Conservation (phyloP, 331 rosid species). For the Ulmus americana region DNA sequence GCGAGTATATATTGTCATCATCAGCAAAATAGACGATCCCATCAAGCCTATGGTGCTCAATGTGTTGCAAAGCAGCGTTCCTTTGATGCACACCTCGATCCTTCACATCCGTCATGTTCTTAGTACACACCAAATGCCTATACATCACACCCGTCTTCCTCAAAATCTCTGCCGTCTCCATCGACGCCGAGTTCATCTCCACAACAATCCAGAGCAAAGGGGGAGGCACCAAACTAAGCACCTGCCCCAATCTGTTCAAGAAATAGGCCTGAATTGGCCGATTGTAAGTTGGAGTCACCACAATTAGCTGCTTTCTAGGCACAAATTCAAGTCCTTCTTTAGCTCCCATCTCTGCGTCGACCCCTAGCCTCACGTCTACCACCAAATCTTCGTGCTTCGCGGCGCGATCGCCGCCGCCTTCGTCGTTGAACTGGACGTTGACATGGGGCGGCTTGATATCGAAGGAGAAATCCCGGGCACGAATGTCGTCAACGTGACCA, state of each 20-base stretch:
- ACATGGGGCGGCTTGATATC: slow-evolving; percentile 56
- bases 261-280: slow-evolving; percentile 68
- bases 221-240: slow-evolving; percentile 65
- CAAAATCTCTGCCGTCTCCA: slow-evolving; percentile 84
- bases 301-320: slow-evolving; percentile 72
- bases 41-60: slow-evolving; percentile 74
- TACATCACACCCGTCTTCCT: slow-evolving; percentile 92
- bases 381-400: slow-evolving; percentile 28
- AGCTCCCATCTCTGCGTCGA: slow-evolving; percentile 30
- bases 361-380: slow-evolving; percentile 14
- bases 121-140: slow-evolving; percentile 75
- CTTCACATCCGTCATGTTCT: slow-evolving; percentile 55
- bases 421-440: slow-evolving; percentile 27
- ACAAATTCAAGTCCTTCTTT: slow-evolving; percentile 30
- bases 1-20: slow-evolving; percentile 79
- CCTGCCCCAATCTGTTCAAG: slow-evolving; percentile 68
- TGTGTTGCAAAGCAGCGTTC: slow-evolving; percentile 83
- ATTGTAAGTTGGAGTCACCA: slow-evolving; percentile 79
- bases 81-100: slow-evolving; percentile 96
- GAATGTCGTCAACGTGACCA: slow-evolving; percentile 51
- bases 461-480: slow-evolving; percentile 36
- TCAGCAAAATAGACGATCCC: slow-evolving; percentile 93
- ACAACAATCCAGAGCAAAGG: slow-evolving; percentile 91
- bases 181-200: slow-evolving; percentile 67
- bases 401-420: slow-evolving; percentile 22